phyloP scores from a whole-genome alignment of 2,329 filamentous ascomycete species.

The Amauroascus verrucosus region DNA sequence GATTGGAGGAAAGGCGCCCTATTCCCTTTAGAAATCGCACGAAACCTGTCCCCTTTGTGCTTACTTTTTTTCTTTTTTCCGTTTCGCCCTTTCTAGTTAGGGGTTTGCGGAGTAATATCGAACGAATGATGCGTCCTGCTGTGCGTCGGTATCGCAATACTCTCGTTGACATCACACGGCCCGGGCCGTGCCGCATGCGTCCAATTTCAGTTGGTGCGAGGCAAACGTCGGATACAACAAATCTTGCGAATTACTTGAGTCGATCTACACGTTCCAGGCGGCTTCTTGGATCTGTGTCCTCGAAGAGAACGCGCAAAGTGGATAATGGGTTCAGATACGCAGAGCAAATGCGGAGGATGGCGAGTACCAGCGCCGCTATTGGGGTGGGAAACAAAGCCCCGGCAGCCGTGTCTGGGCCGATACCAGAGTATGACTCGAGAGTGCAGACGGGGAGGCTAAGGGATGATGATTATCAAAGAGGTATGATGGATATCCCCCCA shows the following conservation, averaged over 20 bases:
- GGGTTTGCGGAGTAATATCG: background rate
- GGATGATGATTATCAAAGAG: slow-evolving; percentile 85
- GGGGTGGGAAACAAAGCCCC: background rate
- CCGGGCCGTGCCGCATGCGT: background rate
- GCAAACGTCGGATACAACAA: background rate
- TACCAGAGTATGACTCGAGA: slow-evolving; percentile 78
- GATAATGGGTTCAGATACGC: background rate
- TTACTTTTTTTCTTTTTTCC: background rate
- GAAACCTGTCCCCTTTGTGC: too few species aligned
- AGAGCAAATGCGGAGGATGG: slow-evolving; percentile 1
- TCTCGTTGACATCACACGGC: background rate
- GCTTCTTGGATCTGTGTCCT: background rate
- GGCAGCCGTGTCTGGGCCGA: slow-evolving; percentile 48
- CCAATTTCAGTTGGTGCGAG: background rate
- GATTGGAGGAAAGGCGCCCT: background rate
- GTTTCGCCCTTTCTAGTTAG: background rate
- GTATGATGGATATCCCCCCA: slow-evolving; percentile 40
- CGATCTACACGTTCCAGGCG: background rate
- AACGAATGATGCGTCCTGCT: slow-evolving; percentile 4
- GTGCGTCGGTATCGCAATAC: background rate
- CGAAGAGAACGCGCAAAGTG: background rate
- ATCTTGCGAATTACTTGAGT: background rate
- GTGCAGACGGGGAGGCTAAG: slow-evolving; percentile 63
- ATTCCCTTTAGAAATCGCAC: too few species aligned
- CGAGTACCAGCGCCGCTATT: slow-evolving; percentile 5